Evolutionary conservation across 345 rosid genomes (phyloP).

Genomic region (Citrus sinensis): DVS_A1.0 CM039167.1:26514501-26515000

Average conservation of each 20-base stretch:
- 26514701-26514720: conserved; percentile 8
- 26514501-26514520: not conserved
- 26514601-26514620: not conserved
- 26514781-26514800: conserved; percentile 8
- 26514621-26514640: not conserved
- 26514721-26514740: not conserved
- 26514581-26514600: too few relatives aligned
- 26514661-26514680: conserved; percentile 31
- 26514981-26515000: not conserved
- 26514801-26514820: conserved; percentile 29
- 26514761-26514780: conserved; percentile 1
- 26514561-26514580: too few relatives aligned
- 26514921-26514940: not conserved
- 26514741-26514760: not conserved
- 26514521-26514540: not conserved
- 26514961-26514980: conserved; percentile 2
- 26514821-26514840: conserved; percentile 16
- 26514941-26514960: conserved; percentile 1
- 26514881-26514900: conserved; percentile 38
- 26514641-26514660: conserved; percentile 29
- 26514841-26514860: conserved; percentile 53
- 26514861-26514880: conserved; percentile 54
- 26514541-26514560: not conserved
- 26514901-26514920: not conserved
- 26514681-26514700: conserved; percentile 25